Percentiles rank a stretch among this genome's conserved stretches.
Conservation (phyloP, 2,329 filamentous ascomycete genomes). For the Xenoacremonium recifei region DNA sequence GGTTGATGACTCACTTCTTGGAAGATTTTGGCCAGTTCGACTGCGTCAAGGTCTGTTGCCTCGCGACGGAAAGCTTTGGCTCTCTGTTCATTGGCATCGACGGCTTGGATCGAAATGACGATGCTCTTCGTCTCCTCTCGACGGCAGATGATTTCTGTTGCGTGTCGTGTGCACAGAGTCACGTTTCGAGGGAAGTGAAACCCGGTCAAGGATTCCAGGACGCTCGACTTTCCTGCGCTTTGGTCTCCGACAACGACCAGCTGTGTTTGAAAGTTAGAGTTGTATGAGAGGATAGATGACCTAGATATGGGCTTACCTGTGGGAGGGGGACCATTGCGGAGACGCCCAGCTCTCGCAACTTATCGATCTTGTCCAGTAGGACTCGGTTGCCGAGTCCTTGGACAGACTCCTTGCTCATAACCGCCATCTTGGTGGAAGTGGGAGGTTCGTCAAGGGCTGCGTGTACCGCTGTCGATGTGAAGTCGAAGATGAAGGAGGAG, state of each 20-base stretch:
- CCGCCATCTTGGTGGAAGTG: slow-evolving; percentile 10
- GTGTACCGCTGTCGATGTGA: too few relatives aligned
- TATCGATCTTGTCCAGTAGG: slow-evolving; percentile 38
- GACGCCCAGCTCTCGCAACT: slow-evolving; percentile 39
- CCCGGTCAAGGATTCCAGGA: slow-evolving; percentile 64
- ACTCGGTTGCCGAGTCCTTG: slow-evolving; percentile 19
- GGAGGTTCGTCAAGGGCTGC: too few relatives aligned
- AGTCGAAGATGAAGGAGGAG: too few relatives aligned
- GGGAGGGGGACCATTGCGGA: slow-evolving; percentile 33
- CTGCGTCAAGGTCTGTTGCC: slow-evolving; percentile 19
- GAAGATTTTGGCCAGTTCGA: slow-evolving; percentile 38
- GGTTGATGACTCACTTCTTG: slow-evolving; percentile 29
- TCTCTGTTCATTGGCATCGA: slow-evolving; percentile 10
- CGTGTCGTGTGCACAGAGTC: slow-evolving; percentile 48
- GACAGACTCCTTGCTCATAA: neutral
- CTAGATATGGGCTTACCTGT: slow-evolving; percentile 54
- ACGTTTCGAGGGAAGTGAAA: slow-evolving; percentile 45
- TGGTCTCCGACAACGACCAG: slow-evolving; percentile 84
- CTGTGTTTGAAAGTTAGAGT: too few relatives aligned
- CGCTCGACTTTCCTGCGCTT: slow-evolving; percentile 82
- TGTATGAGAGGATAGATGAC: rapidly evolving
- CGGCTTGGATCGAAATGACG: slow-evolving; percentile 38
- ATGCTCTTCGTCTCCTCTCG: slow-evolving; percentile 35
- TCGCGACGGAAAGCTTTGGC: slow-evolving; percentile 27
- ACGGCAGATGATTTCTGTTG: slow-evolving; percentile 45